Conservation (phyloP, 495 filamentous ascomycete species). For the Articulospora tetracladia region DNA sequence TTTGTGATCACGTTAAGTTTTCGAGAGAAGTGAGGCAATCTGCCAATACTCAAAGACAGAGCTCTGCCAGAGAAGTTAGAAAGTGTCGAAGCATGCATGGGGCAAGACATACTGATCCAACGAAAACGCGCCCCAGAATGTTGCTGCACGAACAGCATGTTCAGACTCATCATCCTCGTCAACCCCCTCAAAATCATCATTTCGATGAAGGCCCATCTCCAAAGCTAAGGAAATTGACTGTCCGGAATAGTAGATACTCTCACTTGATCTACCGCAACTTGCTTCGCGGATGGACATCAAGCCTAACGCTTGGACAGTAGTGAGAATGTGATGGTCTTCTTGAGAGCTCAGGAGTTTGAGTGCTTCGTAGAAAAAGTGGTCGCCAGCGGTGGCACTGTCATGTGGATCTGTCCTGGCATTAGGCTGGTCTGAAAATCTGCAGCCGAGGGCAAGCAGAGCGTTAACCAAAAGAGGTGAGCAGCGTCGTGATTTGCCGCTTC, state of each 20-base stretch:
- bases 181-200: constrained; percentile 25
- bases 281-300: constrained; percentile 70
- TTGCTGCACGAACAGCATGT: constrained; percentile 59
- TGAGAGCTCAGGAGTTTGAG: constrained; percentile 54
- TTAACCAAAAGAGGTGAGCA: constrained; percentile 75
- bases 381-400: constrained; percentile 68
- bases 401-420: constrained; percentile 58
- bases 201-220: constrained; percentile 59
- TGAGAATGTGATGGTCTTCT: constrained; percentile 56
- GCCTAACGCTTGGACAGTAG: constrained; percentile 73
- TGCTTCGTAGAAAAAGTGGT: constrained; percentile 69
- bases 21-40: constrained; percentile 58
- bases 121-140: constrained; percentile 69
- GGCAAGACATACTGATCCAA: constrained; percentile 71
- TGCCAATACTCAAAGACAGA: constrained; percentile 60
- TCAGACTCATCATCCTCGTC: constrained; percentile 51
- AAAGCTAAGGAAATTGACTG: constrained; percentile 62
- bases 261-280: constrained; percentile 60
- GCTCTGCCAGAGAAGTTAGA: constrained; percentile 41
- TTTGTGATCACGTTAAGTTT: constrained; percentile 52
- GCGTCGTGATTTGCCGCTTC: constrained; percentile 49
- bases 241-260: constrained; percentile 63
- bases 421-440: constrained; percentile 65
- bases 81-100: constrained; percentile 45
- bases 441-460: constrained; percentile 67